Percentiles rank a stretch among this genome's conserved stretches.
These are phyloP conservation scores for Colletotrichum melonis DNA, from an alignment of 2,329 filamentous ascomycete species.

Conservation along the genomic window DNA sequence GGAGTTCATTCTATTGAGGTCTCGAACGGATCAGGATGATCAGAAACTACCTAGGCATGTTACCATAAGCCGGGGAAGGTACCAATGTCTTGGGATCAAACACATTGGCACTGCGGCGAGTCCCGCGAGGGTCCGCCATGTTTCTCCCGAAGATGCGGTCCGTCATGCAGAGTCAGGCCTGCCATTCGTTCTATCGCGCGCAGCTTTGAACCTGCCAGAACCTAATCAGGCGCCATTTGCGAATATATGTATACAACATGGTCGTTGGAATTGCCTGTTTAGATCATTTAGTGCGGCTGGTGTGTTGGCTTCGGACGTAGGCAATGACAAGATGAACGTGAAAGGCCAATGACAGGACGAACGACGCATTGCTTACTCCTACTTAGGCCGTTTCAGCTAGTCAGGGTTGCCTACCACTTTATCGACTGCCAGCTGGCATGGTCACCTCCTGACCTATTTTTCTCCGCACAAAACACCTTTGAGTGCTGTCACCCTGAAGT, in stretches of 20 bases:
- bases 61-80: conserved; percentile 7
- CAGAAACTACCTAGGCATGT: background rate
- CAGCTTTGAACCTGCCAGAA: background rate
- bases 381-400: conserved; percentile 14
- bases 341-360: conserved; percentile 11
- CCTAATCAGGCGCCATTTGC: background rate
- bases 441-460: background rate
- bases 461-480: background rate
- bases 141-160: conserved; percentile 5
- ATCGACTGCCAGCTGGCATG: background rate
- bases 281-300: background rate
- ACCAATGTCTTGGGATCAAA: background rate
- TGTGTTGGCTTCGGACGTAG: conserved; percentile 10
- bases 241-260: background rate
- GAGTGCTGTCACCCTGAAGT: background rate
- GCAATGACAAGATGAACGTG: background rate
- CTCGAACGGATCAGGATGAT: background rate
- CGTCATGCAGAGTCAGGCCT: background rate
- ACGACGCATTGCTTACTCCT: conserved; percentile 13
- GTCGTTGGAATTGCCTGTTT: background rate
- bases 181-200: background rate
- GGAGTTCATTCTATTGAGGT: background rate
- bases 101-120: background rate
- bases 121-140: conserved; percentile 2
- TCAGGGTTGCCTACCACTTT: background rate